Evolutionary conservation across 768 basidiomycete genomes (phyloP).

Genomic region (Fistulinella prunicolor): DNA sequence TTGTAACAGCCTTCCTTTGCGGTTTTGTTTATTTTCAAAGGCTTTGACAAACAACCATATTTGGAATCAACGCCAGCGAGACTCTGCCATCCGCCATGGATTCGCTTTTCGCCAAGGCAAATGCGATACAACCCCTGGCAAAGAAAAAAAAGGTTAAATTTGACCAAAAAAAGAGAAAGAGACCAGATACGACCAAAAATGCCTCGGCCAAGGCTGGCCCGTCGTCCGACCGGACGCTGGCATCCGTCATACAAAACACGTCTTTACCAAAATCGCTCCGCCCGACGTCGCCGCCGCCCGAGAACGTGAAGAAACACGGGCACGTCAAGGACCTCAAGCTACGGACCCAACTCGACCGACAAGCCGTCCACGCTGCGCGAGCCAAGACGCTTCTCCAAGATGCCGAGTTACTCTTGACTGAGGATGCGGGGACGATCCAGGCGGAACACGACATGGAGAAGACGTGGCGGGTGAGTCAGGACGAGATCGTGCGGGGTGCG

Average conservation of each 20-base stretch:
- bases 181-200: slow-evolving; percentile 16
- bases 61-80: background rate
- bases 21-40: slow-evolving; percentile 13
- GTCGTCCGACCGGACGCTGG: slow-evolving; percentile 48
- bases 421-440: slow-evolving; percentile 70
- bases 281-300: slow-evolving; percentile 44
- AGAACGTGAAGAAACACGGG: slow-evolving; percentile 46
- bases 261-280: slow-evolving; percentile 68
- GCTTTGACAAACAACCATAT: slow-evolving; percentile 12
- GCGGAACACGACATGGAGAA: slow-evolving; percentile 78
- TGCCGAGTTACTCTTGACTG: slow-evolving; percentile 66
- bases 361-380: slow-evolving; percentile 61
- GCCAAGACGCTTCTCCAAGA: slow-evolving; percentile 61
- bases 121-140: slow-evolving; percentile 48
- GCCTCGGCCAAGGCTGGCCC: slow-evolving; percentile 15
- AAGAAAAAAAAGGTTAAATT: slow-evolving; percentile 41
- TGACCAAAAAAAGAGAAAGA: slow-evolving; percentile 21
- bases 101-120: slow-evolving; percentile 66
- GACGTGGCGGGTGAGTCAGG: slow-evolving; percentile 87
- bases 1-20: background rate
- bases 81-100: too few relatives aligned
- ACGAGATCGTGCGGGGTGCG: slow-evolving; percentile 64
- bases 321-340: slow-evolving; percentile 77
- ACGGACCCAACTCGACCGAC: slow-evolving; percentile 61
- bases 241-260: slow-evolving; percentile 58